These are phyloP conservation scores for Ophiocordyceps camponoti-leonardi DNA, from an alignment of 2,329 filamentous ascomycete species.

Conservation along the genomic window DNA sequence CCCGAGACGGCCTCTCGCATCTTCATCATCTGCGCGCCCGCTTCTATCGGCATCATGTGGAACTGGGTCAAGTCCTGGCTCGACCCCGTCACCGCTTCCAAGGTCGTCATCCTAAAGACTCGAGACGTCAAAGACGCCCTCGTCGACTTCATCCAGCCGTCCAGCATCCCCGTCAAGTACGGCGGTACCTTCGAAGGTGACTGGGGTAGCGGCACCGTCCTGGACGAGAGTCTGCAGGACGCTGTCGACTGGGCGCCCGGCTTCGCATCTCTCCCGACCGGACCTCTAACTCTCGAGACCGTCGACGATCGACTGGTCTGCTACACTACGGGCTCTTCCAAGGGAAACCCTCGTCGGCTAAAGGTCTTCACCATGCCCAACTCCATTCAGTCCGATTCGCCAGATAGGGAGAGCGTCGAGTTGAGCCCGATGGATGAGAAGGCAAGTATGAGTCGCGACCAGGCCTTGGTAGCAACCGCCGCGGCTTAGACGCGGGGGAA, in stretches of 20 bases:
- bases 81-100: constrained; percentile 81
- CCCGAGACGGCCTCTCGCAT: constrained; percentile 65
- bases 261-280: constrained; percentile 32
- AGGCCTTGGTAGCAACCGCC: too few species aligned
- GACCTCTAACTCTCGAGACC: constrained; percentile 21
- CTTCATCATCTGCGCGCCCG: constrained; percentile 70
- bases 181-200: constrained; percentile 72
- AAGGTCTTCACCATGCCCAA: neutral
- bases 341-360: constrained; percentile 17
- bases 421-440: too few species aligned
- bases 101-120: constrained; percentile 77
- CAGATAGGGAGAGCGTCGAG: too few species aligned
- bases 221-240: constrained; percentile 45
- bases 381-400: too few species aligned
- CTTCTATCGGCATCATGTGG: constrained; percentile 88
- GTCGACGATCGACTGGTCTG: constrained; percentile 31
- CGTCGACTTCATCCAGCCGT: constrained; percentile 61
- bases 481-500: too few species aligned
- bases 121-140: constrained; percentile 63
- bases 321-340: constrained; percentile 30
- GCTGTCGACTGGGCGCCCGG: constrained; percentile 34
- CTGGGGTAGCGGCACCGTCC: constrained; percentile 56
- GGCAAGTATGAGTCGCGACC: too few species aligned
- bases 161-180: constrained; percentile 77
- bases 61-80: constrained; percentile 94